Evolutionary conservation across 2,329 filamentous ascomycete genomes (phyloP).

Genomic region (Fusarium subtropicale): DNA sequence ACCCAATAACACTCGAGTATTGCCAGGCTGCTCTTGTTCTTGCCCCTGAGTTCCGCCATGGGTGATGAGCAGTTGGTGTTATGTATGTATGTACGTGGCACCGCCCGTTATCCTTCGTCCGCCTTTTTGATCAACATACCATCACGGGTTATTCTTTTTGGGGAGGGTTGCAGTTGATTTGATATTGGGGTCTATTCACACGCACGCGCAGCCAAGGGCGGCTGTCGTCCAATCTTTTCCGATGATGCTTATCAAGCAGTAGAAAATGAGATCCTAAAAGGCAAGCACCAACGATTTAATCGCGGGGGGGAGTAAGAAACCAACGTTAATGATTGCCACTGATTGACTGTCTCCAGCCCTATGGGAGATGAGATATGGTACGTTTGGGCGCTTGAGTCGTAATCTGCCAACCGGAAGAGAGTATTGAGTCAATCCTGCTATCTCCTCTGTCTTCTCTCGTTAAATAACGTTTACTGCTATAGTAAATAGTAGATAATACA

Average conservation of each 20-base stretch:
- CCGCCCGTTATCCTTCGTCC: slow-evolving; percentile 36
- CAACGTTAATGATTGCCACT: slow-evolving; percentile 1
- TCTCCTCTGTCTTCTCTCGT: slow-evolving; percentile 11
- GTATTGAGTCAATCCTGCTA: background rate
- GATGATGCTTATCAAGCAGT: slow-evolving; percentile 32
- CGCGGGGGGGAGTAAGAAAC: slow-evolving; percentile 17
- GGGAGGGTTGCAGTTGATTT: slow-evolving; percentile 15
- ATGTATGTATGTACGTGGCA: slow-evolving; percentile 34
- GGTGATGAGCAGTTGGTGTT: slow-evolving; percentile 7
- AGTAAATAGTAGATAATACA: background rate
- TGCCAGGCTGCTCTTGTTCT: slow-evolving; percentile 38
- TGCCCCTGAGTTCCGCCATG: slow-evolving; percentile 31
- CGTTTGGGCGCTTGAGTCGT: slow-evolving; percentile 25
- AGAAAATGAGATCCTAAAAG: background rate
- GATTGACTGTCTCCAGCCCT: slow-evolving; percentile 29
- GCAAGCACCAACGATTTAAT: background rate
- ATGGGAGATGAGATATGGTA: slow-evolving; percentile 12
- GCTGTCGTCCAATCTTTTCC: slow-evolving; percentile 23
- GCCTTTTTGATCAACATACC: slow-evolving; percentile 31
- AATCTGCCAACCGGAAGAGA: slow-evolving; percentile 18
- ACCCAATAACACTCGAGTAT: slow-evolving; percentile 28
- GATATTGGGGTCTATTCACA: slow-evolving; percentile 3
- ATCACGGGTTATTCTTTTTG: slow-evolving; percentile 21
- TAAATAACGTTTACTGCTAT: background rate
- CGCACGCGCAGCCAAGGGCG: background rate